These are phyloP conservation scores for Sarocladium kiliense DNA, from an alignment of 2,329 filamentous ascomycete genomes.

Conservation along the genomic window DNA sequence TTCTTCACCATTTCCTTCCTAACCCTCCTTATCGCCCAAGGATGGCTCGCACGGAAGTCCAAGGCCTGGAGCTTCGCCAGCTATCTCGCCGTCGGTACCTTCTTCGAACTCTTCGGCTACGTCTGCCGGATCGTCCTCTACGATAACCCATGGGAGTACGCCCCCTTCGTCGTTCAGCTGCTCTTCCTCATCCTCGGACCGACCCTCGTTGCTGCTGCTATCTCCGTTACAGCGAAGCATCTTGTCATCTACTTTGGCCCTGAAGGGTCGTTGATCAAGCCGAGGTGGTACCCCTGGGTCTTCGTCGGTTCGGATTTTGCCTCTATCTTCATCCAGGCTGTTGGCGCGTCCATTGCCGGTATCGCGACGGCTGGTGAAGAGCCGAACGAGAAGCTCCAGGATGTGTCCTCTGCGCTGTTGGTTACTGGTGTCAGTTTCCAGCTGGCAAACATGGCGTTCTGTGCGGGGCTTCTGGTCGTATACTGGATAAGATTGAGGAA, in stretches of 20 bases:
- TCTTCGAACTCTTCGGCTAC: slow-evolving; percentile 37
- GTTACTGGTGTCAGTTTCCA: slow-evolving; percentile 21
- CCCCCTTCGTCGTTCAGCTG: slow-evolving; percentile 35
- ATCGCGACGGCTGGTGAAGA: slow-evolving; percentile 1
- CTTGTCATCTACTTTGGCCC: slow-evolving; percentile 36
- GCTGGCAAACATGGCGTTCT: slow-evolving; percentile 21
- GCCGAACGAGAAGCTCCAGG: slow-evolving; percentile 5
- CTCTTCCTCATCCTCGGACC: slow-evolving; percentile 35
- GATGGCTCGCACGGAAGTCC: slow-evolving; percentile 25
- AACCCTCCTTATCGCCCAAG: slow-evolving; percentile 26
- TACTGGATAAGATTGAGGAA: slow-evolving; percentile 10
- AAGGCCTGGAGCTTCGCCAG: slow-evolving; percentile 34
- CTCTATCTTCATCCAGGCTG: slow-evolving; percentile 24
- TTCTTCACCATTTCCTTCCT: slow-evolving; percentile 31
- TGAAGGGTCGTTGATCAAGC: slow-evolving; percentile 32
- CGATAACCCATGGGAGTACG: slow-evolving; percentile 33
- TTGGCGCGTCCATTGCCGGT: slow-evolving; percentile 15
- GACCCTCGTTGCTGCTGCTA: slow-evolving; percentile 37
- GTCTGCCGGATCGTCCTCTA: slow-evolving; percentile 33
- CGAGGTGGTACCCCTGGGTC: slow-evolving; percentile 40
- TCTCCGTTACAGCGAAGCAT: slow-evolving; percentile 42
- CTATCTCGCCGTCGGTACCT: slow-evolving; percentile 27
- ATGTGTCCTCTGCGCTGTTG: slow-evolving; percentile 15
- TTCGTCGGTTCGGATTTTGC: slow-evolving; percentile 44
- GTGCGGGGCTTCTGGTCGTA: slow-evolving; percentile 13